Evolutionary conservation across 108 stramenopile genomes (phyloP), one percentile per base, ranked within the genome.

Genomic region (Craspedostauros australis): DNA sequence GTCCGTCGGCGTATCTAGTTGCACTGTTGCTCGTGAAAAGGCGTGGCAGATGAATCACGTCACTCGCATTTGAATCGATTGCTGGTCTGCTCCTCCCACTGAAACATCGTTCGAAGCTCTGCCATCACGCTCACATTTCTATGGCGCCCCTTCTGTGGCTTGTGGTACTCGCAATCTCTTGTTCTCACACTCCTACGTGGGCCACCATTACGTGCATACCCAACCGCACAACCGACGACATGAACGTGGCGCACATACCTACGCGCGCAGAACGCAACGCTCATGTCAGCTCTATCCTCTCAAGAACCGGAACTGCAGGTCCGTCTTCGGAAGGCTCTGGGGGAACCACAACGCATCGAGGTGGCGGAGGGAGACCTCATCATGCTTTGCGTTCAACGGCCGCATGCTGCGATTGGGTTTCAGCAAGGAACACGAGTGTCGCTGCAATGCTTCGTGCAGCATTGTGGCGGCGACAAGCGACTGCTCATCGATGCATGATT

Each of bases 361-460:
- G 76, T 79, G 0, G 52, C 79, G 46, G 68, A 82, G 5, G 91
- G 91, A 3, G 91, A 93, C 65, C 66, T 93, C 20, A 70, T 88
- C 4, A 38, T 93, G 50, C 44, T 93, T 7, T 88, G 91, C 64
- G 87, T 76, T 3, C 87, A 93, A 57, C 69, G 82, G 25, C 91
- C 91, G 19, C 91, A 93, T 60, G 77, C 77, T 34, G 91, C 86
- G 16, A 68, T 88, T 40, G 91, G 91, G 3, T 93, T 93, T 57
- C 62, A 68, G 32, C 36, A 66, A 41, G 83, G 80, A 0, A 64
- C 62, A 12, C 64, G 91, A 48, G 82, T 92, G 6, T 85, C 83
- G 0, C 62, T 88, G 46, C 86, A 88, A 50, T 80, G 84, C 37
- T 88, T 88, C 68, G 50, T 88, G 27, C 79, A 86, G 51, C 61